Base-by-base conservation (phyloP, 345 rosid genomes). In the Eucalyptus polybractea region DNA sequence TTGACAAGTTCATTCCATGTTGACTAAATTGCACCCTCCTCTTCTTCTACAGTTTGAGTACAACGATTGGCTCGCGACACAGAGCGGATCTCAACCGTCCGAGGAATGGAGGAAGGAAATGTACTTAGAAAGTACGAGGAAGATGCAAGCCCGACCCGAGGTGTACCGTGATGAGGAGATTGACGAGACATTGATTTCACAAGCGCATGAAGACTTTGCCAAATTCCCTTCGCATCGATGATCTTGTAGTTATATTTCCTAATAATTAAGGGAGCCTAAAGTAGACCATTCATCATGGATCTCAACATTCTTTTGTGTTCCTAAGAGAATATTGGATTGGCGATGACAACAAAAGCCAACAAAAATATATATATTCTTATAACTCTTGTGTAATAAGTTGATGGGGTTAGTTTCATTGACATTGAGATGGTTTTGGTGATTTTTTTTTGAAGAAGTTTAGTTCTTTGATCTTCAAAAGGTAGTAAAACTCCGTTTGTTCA, bases 111-210 rank as follows among this genome's bases (percentile, higher is more conserved):
- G 94, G 93, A 91, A 89, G 88, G 80, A 91, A 60, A 94, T 95
- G 95, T 94, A 86, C 88, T 2, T 7, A 21, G 80, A 53, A 31
- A 37, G 89, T n/a, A 58, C 80, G 24, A 54, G 90, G 76, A 90
- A 33, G 45, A 76, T 1, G 88, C 88, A 2, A 4, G 33, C 8
- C 19, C 65, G 90, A 10, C 94, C 95, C 25, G 93, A 93, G 53
- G 92, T 92, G 16, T 94, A 93, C 72, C 92, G 97, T 7, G 98
- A 96, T 62, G 91, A 92, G 87, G 95, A 96, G 97, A 96, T 92
- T 21, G 98, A 94, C 87, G 90, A 96, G 60, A 89, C 93, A 89
- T 90, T 93, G 91, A 86, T 94, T 86, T 85, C 86, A 51, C 92
- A 92, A 93, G 96, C 97, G 27, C 87, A 91, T 29, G 89, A 94